Evolutionary conservation across 1,284 basidiomycete genomes (phyloP), one percentile per base, ranked within the genome.

Genomic region (Athelia sp.): DNA sequence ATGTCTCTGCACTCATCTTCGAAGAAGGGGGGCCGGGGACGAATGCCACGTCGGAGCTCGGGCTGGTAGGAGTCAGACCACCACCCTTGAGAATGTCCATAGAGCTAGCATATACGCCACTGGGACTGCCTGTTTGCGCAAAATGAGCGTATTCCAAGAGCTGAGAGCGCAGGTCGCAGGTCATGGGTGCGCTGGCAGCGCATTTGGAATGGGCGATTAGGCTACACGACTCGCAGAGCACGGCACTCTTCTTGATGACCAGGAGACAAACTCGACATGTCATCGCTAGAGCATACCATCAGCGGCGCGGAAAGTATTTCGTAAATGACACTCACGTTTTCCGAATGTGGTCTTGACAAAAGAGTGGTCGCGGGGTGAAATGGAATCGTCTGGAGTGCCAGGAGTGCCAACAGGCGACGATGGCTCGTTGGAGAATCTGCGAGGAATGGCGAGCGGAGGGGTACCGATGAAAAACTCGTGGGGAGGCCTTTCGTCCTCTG

Each of bases 281-380:
- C 68, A 98, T 87, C 21, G 92, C 93, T 95, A 60, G 2, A 55
- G 52, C 50, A 51, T n/a, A n/a, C n/a, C n/a, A n/a, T n/a, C n/a
- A n/a, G n/a, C n/a, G n/a, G n/a, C n/a, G n/a, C n/a, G n/a, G n/a
- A n/a, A n/a, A n/a, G n/a, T n/a, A n/a, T n/a, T n/a, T n/a, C n/a
- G n/a, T n/a, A n/a, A n/a, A n/a, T n/a, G 24, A 44, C 29, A 74
- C 87, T 63, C 63, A 95, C 92, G 80, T 73, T 94, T 95, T 61
- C 87, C 86, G 66, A 97, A 97, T 2, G 87, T 88, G 2, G 91
- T 96, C 71, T 92, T 94, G 43, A 96, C 88, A 62, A 96, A 93
- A 4, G 79, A 79, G 59, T 97, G 94, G 29, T 85, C 79, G 46
- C 82, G 78, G 15, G 79, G 77, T 13, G 74, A 75, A 53, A 80